These are phyloP conservation scores for Aspergillus ellipticus DNA, from an alignment of 495 filamentous ascomycete species.

Conservation along the genomic window DNA sequence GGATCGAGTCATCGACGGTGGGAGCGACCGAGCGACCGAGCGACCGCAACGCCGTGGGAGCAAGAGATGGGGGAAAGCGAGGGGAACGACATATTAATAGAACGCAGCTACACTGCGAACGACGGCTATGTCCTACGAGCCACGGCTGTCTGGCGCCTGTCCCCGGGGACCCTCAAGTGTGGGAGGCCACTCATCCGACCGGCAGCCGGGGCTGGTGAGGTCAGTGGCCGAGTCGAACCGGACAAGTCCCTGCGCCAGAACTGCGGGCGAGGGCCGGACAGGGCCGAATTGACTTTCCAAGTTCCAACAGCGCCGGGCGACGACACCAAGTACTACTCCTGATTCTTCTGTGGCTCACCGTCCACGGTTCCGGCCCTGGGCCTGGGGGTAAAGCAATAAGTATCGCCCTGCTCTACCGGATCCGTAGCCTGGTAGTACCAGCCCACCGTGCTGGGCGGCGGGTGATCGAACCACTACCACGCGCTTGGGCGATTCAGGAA, in stretches of 20 bases:
- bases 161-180: neutral
- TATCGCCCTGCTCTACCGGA: neutral
- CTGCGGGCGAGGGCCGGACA: neutral
- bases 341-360: neutral
- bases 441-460: no score
- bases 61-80: neutral
- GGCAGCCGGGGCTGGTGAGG: neutral
- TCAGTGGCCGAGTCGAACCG: neutral
- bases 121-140: neutral
- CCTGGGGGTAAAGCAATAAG: neutral
- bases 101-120: neutral
- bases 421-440: no score
- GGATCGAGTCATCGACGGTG: conserved; percentile 6
- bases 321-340: no score
- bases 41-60: no score
- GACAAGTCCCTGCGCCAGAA: neutral
- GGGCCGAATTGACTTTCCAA: neutral
- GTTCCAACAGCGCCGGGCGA: neutral
- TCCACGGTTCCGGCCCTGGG: neutral
- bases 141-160: neutral
- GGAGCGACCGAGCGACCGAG: neutral
- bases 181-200: neutral
- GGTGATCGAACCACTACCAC: neutral
- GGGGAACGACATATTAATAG: neutral
- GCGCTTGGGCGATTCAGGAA: neutral